Conservation (phyloP, 495 filamentous ascomycete species). For the Hyaloscypha bicolor region DNA sequence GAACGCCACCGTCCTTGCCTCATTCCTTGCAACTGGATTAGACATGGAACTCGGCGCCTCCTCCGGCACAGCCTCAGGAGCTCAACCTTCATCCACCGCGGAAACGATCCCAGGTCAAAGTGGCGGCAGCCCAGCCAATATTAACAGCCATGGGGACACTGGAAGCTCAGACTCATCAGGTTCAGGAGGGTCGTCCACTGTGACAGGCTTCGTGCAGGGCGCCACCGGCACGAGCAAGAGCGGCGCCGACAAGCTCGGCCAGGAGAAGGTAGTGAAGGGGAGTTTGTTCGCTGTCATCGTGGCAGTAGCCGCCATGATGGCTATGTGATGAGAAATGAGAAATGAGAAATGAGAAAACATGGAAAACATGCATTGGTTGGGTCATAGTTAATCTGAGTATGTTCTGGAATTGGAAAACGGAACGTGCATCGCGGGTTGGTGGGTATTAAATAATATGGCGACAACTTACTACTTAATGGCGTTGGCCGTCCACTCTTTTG, state of each 20-base stretch:
- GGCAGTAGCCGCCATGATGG: constrained; percentile 47
- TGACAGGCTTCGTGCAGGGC: constrained; percentile 13
- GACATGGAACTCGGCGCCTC: constrained; percentile 60
- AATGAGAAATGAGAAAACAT: not conserved
- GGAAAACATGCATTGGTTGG: no score
- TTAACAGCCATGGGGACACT: not conserved
- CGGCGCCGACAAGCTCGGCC: constrained; percentile 36
- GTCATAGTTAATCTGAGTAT: not conserved
- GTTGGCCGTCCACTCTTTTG: constrained; percentile 11
- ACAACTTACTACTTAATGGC: constrained; percentile 1
- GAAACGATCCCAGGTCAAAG: constrained; percentile 26
- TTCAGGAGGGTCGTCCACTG: not conserved
- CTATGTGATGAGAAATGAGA: constrained; percentile 36
- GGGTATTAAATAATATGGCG: not conserved
- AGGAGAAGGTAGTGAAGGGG: constrained; percentile 44
- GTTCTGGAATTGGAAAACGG: constrained; percentile 19
- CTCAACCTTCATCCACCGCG: constrained; percentile 9
- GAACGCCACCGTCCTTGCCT: constrained; percentile 76
- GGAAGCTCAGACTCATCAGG: constrained; percentile 7
- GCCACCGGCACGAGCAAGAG: constrained; percentile 24
- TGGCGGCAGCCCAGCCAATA: constrained; percentile 17
- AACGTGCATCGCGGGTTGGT: constrained; percentile 21
- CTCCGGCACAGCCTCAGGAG: constrained; percentile 5
- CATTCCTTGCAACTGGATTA: constrained; percentile 74
- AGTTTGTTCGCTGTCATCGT: constrained; percentile 53